Evolutionary conservation across 2,329 filamentous ascomycete species (phyloP).

Genomic region (Aspergillus melleus): DNA sequence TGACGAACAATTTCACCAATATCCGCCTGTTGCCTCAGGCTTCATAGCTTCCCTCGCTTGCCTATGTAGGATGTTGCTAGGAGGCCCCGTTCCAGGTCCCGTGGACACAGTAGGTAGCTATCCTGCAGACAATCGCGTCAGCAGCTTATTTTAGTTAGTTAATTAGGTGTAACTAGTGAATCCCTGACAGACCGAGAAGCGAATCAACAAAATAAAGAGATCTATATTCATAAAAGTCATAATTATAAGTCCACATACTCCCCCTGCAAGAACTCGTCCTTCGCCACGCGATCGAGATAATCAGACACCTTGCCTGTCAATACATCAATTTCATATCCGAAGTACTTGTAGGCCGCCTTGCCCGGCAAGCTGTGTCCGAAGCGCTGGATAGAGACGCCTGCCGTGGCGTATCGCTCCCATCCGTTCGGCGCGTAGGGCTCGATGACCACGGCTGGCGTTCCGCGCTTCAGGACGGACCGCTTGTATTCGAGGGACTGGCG

Average conservation of each 20-base stretch:
- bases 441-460: constrained; percentile 87
- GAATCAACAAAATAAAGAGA: too few relatives aligned
- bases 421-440: constrained; percentile 97
- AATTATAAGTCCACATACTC: constrained; percentile 18
- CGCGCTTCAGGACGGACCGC: constrained; percentile 87
- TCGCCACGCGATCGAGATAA: constrained; percentile 9
- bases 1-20: too few relatives aligned
- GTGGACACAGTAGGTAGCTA: too few relatives aligned
- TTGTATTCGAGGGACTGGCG: constrained; percentile 91
- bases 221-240: too few relatives aligned
- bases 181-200: too few relatives aligned
- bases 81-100: too few relatives aligned
- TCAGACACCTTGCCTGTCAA: constrained; percentile 11
- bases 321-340: constrained; percentile 13
- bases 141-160: too few relatives aligned
- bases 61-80: too few relatives aligned
- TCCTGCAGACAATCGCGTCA: too few relatives aligned
- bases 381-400: constrained; percentile 11
- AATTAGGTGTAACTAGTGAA: too few relatives aligned
- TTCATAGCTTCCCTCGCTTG: too few relatives aligned
- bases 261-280: constrained; percentile 7
- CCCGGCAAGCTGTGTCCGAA: constrained; percentile 19
- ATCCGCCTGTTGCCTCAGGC: too few relatives aligned
- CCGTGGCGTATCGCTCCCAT: constrained; percentile 88
- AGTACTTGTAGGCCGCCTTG: constrained; percentile 20